Base-by-base conservation (phyloP, 1,139 yeast species). In the Pichia sp. region DNA sequence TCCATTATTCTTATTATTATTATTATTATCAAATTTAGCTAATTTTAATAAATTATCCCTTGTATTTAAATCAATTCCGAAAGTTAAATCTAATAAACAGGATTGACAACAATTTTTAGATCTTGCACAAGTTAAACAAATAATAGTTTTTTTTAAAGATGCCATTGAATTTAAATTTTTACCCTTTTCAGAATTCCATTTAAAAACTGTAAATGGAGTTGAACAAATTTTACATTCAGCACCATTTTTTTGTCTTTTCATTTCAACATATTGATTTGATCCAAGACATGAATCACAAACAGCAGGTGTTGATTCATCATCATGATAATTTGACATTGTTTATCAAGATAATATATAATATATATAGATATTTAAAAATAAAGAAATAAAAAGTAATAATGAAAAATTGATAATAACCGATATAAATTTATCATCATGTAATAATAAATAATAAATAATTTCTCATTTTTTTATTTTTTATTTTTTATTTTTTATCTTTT, bases 61-160 rank as follows among this genome's bases (percentile, higher is more conserved):
- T 8, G 89, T 68, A 22, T 82, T 80, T 20, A 87, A 62, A 0
- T 96, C 90, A 26, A 92, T 76, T 6, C 89, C 85, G 66, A 81
- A 86, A 26, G 82, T 76, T 41, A 87, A 68, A 65, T 92, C 97
- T 37, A 85, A 65, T 78, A 87, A 75, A 61, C 98, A 92, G 24
- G 80, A 67, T 61, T 92, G 97, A 59, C 98, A 92, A 53, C 95
- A 84, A 64, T 86, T 83, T 52, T 82, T 74, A 40, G 82, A 76
- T 37, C 79, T 68, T 1, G 97, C 82, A 65, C 98, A 92, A 0
- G 90, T 80, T 34, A 68, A 61, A 63, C 98, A 89, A 24, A 87
- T 76, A 5, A 74, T 64, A 6, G 86, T 80, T 54, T 73, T 76
- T 48, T 70, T 70, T 42, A 71, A 59, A 22, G 41, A 53, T 47